phyloP scores from a whole-genome alignment of 1,284 basidiomycete genomes.

The Cutaneotrichosporon sp. region DNA sequence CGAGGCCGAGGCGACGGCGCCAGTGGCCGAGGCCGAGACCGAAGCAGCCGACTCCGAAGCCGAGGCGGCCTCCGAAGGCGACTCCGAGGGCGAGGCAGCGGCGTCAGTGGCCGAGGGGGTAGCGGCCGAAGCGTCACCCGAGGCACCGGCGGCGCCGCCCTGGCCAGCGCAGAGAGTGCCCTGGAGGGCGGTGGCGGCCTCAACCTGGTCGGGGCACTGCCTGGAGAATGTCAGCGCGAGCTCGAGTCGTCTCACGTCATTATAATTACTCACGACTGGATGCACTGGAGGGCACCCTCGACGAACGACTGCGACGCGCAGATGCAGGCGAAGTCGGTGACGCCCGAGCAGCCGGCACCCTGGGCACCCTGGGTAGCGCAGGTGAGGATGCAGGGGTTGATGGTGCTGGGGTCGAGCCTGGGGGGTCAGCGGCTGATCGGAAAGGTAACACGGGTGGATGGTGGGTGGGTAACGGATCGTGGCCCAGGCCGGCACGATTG shows the following conservation, averaged over 20 bases:
- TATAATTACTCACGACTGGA: constrained; percentile 4
- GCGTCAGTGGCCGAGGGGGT: neutral
- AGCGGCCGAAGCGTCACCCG: neutral
- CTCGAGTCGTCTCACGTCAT: neutral
- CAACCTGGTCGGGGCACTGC: constrained; percentile 12
- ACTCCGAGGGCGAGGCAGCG: neutral
- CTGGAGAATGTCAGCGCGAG: constrained; percentile 3
- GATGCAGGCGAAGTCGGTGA: constrained; percentile 9
- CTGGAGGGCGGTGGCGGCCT: constrained; percentile 5
- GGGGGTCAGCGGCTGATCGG: constrained; percentile 4
- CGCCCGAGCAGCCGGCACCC: constrained; percentile 7
- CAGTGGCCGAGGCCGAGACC: too few species aligned
- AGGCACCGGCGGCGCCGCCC: neutral
- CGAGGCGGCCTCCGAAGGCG: too few species aligned
- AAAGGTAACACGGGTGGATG: neutral
- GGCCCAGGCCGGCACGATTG: neutral
- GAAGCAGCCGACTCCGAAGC: too few species aligned
- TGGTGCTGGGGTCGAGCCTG: constrained; percentile 8
- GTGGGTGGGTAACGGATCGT: neutral
- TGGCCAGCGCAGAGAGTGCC: constrained; percentile 2
- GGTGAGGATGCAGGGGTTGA: constrained; percentile 10
- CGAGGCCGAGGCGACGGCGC: too few species aligned
- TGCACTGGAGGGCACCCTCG: constrained; percentile 2
- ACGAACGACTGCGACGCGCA: constrained; percentile 7
- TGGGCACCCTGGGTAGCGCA: constrained; percentile 7